Base-by-base conservation (phyloP, 78 protist genomes). In the Capsaspora owczarzaki region DNA sequence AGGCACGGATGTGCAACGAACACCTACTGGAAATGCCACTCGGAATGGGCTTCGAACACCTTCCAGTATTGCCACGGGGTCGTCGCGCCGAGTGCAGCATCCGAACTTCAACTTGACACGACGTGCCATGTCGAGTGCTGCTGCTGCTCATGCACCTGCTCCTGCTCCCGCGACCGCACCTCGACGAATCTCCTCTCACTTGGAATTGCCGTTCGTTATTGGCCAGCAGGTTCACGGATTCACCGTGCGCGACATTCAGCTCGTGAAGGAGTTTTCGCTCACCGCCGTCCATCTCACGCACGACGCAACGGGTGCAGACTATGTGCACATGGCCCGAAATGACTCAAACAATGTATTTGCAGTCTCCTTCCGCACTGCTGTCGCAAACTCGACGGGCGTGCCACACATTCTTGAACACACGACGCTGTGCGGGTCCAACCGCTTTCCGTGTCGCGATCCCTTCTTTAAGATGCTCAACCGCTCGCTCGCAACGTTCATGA, bases 371-470 rank as follows among this genome's bases (percentile, higher is more conserved):
- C 74, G 86, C 40, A 94, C 97, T 0, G 83, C 81, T 1, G 91
- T 95, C 23, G 10, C 29, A 1, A 84, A 82, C 56, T 72, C 83
- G 75, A 89, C 84, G 0, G 98, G 98, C 35, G 88, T 92, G 38
- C 80, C 95, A 19, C 99, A 96, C 81, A 91, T 96, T 42, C 75
- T 96, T 33, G 99, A 96, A 68, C 99, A 96, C 79, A 87, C 94
- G 19, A 83, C 84, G 4, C 85, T 96, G 60, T 92, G 97, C 75
- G 97, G 98, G 3, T 91, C 96, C 2, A 66, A 84, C 25, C 79
- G 80, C 44, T 96, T 87, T 76, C 98, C 96, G 3, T 82, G 84
- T 38, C 83, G 93, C 29, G 97, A 93, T 44, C 97, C 96, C 33
- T 94, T 96, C 82, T 86, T 92, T 61, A 85, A 90, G 42, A 90